These are phyloP conservation scores for Hyphopichia fennica DNA, from an alignment of 1,139 yeast species.

Conservation along the genomic window DNA sequence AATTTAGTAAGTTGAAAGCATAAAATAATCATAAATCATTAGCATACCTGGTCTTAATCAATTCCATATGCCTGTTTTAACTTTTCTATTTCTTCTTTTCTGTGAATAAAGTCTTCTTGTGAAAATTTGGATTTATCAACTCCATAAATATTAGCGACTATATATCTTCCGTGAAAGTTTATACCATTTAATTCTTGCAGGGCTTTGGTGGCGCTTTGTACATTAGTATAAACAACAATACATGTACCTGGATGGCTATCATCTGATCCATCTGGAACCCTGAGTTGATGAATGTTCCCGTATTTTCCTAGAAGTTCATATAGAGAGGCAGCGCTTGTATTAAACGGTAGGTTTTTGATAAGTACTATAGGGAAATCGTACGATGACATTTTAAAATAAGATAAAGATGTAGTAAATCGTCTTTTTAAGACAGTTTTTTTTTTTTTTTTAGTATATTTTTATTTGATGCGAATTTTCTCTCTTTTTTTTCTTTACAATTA, in stretches of 20 bases:
- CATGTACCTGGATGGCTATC: slow-evolving; percentile 53
- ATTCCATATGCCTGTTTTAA: slow-evolving; percentile 15
- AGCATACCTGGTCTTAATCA: too few relatives aligned
- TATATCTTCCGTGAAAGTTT: slow-evolving; percentile 59
- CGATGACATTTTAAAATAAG: neutral
- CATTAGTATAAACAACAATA: slow-evolving; percentile 53
- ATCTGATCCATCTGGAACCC: slow-evolving; percentile 41
- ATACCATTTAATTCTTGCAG: slow-evolving; percentile 58
- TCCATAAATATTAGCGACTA: slow-evolving; percentile 49
- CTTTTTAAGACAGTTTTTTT: neutral
- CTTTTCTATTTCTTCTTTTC: slow-evolving; percentile 19
- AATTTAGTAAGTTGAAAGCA: neutral
- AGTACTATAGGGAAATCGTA: slow-evolving; percentile 48
- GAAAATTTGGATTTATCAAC: slow-evolving; percentile 36
- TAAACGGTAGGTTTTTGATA: slow-evolving; percentile 62
- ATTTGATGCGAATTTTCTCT: neutral
- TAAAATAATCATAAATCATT: neutral
- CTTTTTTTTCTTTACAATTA: neutral
- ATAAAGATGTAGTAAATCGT: neutral
- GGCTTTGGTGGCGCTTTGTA: slow-evolving; percentile 50
- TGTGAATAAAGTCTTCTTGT: slow-evolving; percentile 19
- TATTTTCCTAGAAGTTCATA: slow-evolving; percentile 56
- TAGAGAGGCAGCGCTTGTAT: slow-evolving; percentile 46
- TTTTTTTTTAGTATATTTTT: neutral
- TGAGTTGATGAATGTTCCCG: slow-evolving; percentile 58